Base-by-base conservation (phyloP, 345 rosid species). In the Eutrema yunnanense region DNA sequence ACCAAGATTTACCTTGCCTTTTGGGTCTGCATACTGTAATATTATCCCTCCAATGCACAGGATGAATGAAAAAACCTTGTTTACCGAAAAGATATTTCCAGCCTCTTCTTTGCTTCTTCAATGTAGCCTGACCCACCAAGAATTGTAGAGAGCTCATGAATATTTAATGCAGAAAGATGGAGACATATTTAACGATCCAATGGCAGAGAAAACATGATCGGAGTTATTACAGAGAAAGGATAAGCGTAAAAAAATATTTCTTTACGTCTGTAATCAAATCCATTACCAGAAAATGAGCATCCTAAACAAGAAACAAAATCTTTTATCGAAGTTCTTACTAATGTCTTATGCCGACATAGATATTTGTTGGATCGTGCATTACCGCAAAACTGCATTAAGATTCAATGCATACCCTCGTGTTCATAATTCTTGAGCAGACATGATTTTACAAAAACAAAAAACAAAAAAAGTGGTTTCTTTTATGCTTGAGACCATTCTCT, bases 21-120 rank as follows among this genome's bases (percentile, higher is more conserved):
- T 69, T 90, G 90, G 74, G 92, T 84, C 89, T 90, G 98, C 98
- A 92, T 92, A 79, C 78, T 85, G 76, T 58, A 65, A 59, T 71
- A 58, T 58, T 71, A 50, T 71, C 62, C 40, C 72, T 64, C 62
- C 29, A 56, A 65, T 40, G 48, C 72, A 65, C 37, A 37, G 48
- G 50, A 43, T 36, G 80, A 42, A 65, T 74, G 26, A 22, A 56
- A 67, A 68, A 65, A 62, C 52, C 75, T 80, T 80, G 65, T 38
- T 40, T 75, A 76, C 48, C 32, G 42, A 77, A 72, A 38, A 46
- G 72, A 62, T 73, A 32, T 42, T 33, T 49, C 38, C 71, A 53
- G 72, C 79, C 66, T 63, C 67, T 51, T 65, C 81, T 80, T 76
- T 78, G 55, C 76, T 19, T 48, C 81, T 83, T 83, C 86, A 83